Base-by-base conservation (phyloP, 2,329 filamentous ascomycete species). In the Parasarocladium wereldwijsianum region DNA sequence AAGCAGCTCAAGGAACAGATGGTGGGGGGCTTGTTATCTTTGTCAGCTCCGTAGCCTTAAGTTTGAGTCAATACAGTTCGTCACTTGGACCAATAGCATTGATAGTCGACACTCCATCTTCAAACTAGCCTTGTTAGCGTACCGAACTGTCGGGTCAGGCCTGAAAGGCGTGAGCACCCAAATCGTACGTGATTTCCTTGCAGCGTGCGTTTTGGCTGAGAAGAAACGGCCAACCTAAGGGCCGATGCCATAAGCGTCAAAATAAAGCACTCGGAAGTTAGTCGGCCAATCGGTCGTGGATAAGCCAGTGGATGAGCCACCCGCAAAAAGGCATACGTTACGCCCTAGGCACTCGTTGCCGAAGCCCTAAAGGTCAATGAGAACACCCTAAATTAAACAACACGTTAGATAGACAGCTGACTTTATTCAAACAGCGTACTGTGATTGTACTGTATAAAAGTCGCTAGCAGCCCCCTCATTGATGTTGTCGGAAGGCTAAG, bases 121-220 rank as follows among this genome's bases (percentile, higher is more conserved):
- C 15, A 24, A 11, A 24, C 23, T 14, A 24, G n/a, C 23, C 23
- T 24, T 24, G 11, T 24, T 24, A 24, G 23, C 23, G 23, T 24
- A 24, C 23, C 23, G 15, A 14, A 12, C 23, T 24, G 23, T 14
- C 23, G 23, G 23, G 23, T 24, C 23, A 12, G 23, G 23, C 15
- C 23, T 6, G n/a, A 24, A n/a, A 24, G 11, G 23, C 23, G 15
- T 12, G 23, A 12, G 15, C 23, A 12, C n/a, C 20, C 20, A 8
- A 8, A 8, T 24, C 23, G 15, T 11, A 24, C 15, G 23, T 24
- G 23, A 24, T 24, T 24, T 11, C 23, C 15, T 24, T 7, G 11
- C n/a, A 14, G n/a, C n/a, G 23, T 14, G n/a, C 23, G n/a, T 12
- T 7, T 24, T 24, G 15, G 23, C 23, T 11, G n/a, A 12, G n/a